Base-by-base conservation (phyloP, 768 basidiomycete species). In the Suillus bovinus region DNA sequence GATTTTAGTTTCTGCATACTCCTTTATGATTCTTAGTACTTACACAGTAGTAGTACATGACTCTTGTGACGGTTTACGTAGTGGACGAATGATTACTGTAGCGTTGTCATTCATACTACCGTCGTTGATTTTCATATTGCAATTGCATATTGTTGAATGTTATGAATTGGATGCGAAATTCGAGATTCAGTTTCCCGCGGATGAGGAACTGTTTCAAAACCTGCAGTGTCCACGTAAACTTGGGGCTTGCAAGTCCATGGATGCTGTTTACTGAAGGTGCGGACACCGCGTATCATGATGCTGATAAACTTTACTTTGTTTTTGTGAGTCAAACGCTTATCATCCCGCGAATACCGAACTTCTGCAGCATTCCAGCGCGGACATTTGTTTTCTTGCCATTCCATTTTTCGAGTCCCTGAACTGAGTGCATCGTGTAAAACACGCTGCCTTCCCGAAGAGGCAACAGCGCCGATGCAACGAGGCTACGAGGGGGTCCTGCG, bases 1-100 rank as follows among this genome's bases (percentile, higher is more conserved):
- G 71, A 75, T 67, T 74, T 74, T 69, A 74, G 68, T 68, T 70
- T 74, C 71, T 74, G 73, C 74, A 61, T 61, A 22, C 55, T 27
- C 55, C 61, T 60, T 67, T 58, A 63, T 57, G 72, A 69, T 61
- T 66, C 65, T 63, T 58, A 53, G 41, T 55, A 55, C 54, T 55
- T 38, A 16, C 34, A 36, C 24, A 55, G 54, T 56, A 56, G 55
- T 56, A 56, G 53, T 54, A 54, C 33, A 54, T 54, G 33, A 54
- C 33, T 34, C 27, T 47, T 20, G 38, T 39, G 39, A 29, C 11
- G 34, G 59, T 50, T 33, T 59, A 59, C 44, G 39, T 64, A 67
- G 63, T 64, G 67, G 61, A 67, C 4, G 47, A 71, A 71, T 74
- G 74, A 73, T 66, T 66, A 66, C 31, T n/a, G 0, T 14, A 47